Conservation (phyloP, 345 rosid genomes). For the Atalantia buxifolia region DNA sequence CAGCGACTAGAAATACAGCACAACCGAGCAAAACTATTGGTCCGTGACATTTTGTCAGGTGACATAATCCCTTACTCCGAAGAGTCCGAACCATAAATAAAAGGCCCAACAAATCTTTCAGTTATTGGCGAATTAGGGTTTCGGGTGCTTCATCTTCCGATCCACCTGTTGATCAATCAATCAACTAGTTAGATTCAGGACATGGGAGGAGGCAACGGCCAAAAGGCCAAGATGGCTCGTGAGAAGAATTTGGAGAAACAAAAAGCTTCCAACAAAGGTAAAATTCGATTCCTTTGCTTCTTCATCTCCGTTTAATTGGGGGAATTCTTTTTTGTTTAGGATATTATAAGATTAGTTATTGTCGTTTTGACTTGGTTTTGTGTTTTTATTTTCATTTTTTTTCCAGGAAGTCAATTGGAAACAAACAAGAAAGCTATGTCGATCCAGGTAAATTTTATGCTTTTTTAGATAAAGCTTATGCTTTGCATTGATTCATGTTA, state of each 20-base stretch:
- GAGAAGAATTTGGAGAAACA: slow-evolving; percentile 48
- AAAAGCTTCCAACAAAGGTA: slow-evolving; percentile 35
- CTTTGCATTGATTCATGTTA: neutral
- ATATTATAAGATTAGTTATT: neutral
- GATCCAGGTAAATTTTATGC: slow-evolving; percentile 39
- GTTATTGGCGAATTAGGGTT: neutral
- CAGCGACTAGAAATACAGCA: neutral
- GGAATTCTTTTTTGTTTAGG: neutral
- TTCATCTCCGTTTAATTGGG: neutral
- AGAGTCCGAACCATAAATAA: neutral
- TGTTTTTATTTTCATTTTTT: neutral
- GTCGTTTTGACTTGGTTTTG: neutral
- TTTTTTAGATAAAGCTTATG: neutral
- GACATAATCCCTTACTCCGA: neutral
- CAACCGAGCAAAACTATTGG: neutral
- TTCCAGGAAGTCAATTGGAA: slow-evolving; percentile 56
- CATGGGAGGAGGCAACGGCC: slow-evolving; percentile 58
- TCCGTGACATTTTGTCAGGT: neutral
- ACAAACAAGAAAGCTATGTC: slow-evolving; percentile 61
- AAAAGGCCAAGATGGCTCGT: slow-evolving; percentile 54
- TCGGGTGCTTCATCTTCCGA: neutral
- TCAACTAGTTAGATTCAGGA: neutral
- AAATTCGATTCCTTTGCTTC: neutral
- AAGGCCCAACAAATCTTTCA: neutral
- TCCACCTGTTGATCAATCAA: neutral